Evolutionary conservation across 1,284 basidiomycete species (phyloP).

Genomic region (Hemileia vastatrix): DNA sequence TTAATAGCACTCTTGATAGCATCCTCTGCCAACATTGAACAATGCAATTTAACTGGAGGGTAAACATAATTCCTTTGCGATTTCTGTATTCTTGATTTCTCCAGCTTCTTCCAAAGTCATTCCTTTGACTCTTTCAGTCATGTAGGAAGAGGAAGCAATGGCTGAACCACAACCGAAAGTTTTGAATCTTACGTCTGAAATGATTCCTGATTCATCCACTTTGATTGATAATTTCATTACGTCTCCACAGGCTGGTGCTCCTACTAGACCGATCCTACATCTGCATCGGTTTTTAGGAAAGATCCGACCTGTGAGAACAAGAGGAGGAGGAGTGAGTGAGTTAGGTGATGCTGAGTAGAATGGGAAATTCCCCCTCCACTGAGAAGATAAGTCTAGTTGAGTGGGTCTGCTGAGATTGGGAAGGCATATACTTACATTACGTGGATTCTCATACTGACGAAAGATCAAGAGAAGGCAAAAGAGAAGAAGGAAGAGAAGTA

Average conservation of each 20-base stretch:
- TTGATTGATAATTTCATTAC: slow-evolving; percentile 46
- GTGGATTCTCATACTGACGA: slow-evolving; percentile 40
- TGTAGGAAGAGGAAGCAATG: slow-evolving; percentile 90
- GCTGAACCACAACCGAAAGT: slow-evolving; percentile 96
- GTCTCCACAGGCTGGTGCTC: slow-evolving; percentile 79
- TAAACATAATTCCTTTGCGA: slow-evolving; percentile 87
- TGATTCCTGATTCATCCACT: slow-evolving; percentile 56
- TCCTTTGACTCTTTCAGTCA: slow-evolving; percentile 98
- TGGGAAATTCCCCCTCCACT: too few relatives aligned
- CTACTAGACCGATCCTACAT: slow-evolving; percentile 97
- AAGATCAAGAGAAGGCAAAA: background rate
- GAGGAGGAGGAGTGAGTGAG: too few relatives aligned
- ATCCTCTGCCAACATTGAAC: slow-evolving; percentile 91
- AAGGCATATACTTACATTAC: slow-evolving; percentile 32
- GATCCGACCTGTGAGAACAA: slow-evolving; percentile 69
- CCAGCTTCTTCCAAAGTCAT: slow-evolving; percentile 85
- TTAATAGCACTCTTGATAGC: slow-evolving; percentile 59
- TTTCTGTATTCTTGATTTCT: slow-evolving; percentile 97
- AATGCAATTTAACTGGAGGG: slow-evolving; percentile 91
- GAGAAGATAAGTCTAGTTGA: background rate
- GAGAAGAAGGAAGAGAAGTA: background rate
- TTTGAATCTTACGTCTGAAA: slow-evolving; percentile 98
- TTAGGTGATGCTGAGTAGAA: too few relatives aligned
- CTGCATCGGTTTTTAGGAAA: slow-evolving; percentile 74
- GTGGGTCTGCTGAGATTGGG: background rate